Evolutionary conservation across 2,329 filamentous ascomycete genomes (phyloP), one percentile per base, ranked within the genome.

Genomic region (Achaetomium macrosporum): DNA sequence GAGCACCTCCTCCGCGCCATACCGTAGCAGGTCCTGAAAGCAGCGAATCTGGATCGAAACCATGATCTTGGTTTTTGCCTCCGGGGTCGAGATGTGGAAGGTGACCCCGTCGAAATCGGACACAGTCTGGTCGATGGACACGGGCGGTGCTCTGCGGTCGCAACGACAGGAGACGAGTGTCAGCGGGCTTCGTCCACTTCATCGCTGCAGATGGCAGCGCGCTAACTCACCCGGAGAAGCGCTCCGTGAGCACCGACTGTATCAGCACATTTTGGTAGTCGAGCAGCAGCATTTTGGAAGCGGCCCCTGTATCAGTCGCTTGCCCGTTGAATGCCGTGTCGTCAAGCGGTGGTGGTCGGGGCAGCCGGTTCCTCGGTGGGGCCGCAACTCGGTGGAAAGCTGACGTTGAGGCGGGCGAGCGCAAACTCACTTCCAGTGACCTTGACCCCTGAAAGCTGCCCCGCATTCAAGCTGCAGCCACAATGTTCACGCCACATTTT

Each of bases 181-280:
- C 25, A 56, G 54, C 20, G 17, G 25, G 15, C 20, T 36, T 15
- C 17, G n/a, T 20, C 12, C 20, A 30, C 42, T 51, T 37, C 48
- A 15, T 45, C 47, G 17, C 42, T 7, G 40, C 11, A 47, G 25
- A 13, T 31, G 43, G 39, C 29, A 33, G 40, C 16, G n/a, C 25
- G 19, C 13, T 5, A 35, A 59, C 73, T 66, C 78, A 92, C 88
- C 88, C 88, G 51, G 87, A 88, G 76, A 99, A 95, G 66, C 93
- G 83, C 76, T 99, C 95, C 63, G 86, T 95, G 61, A 99, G 82
- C 62, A 99, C 84, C 65, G 91, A 92, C 76, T 97, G 90, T 65
- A 99, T 95, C 69, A 99, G 82, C 47, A 95, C 90, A 73, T 99
- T 99, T 71, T 99, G 93, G 67, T 99, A 99, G 75, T 99, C 95